Conservation (phyloP, 306 rosid species). For the Erythrophleum fordii region DNA sequence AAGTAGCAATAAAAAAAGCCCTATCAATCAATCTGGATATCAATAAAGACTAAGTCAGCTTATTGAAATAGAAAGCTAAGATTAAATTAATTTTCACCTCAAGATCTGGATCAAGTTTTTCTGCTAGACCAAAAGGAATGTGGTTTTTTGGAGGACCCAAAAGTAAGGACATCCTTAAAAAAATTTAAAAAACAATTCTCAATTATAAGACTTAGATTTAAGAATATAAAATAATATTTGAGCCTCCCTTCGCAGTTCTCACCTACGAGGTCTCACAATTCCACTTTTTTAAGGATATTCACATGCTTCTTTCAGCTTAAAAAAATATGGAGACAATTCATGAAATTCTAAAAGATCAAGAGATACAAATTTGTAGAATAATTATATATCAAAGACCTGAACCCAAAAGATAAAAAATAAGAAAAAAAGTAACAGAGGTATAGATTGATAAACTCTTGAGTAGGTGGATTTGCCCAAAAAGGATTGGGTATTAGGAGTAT, state of each 20-base stretch:
- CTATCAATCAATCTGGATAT: neutral
- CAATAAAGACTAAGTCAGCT: neutral
- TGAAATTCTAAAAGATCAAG: slow-evolving; percentile 17
- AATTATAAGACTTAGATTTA: neutral
- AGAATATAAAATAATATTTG: neutral
- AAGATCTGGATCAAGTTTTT: slow-evolving; percentile 61
- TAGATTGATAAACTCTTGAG: too few relatives aligned
- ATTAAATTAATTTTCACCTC: slow-evolving; percentile 40
- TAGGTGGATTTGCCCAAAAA: too few relatives aligned
- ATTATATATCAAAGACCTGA: neutral
- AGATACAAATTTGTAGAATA: slow-evolving; percentile 2
- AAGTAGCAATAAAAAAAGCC: neutral
- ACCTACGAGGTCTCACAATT: slow-evolving; percentile 72
- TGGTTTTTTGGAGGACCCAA: slow-evolving; percentile 90
- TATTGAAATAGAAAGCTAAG: neutral
- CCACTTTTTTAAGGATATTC: slow-evolving; percentile 70
- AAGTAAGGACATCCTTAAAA: slow-evolving; percentile 68
- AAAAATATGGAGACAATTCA: slow-evolving; percentile 45
- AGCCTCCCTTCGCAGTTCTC: slow-evolving; percentile 4
- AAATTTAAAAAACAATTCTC: neutral
- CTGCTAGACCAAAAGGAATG: slow-evolving; percentile 69
- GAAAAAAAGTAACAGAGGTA: too few relatives aligned
- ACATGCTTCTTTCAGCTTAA: slow-evolving; percentile 40
- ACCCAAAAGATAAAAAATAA: neutral
- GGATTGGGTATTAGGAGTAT: too few relatives aligned